phyloP scores from a whole-genome alignment of 176 grass and related monocot genomes.

The Bromus sterilis region DNA sequence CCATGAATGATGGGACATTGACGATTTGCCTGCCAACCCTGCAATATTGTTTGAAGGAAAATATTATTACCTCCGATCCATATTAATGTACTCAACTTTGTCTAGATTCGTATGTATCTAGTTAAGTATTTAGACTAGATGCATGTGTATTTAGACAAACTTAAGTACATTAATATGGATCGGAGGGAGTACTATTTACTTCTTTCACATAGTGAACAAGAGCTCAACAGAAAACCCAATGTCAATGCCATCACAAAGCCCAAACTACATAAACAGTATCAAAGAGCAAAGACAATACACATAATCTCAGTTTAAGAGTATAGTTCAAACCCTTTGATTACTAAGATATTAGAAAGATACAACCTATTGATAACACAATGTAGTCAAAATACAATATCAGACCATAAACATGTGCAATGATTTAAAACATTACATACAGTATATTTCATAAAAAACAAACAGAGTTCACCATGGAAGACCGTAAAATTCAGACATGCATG shows the following conservation, averaged over 20 bases:
- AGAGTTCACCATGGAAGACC: neutral
- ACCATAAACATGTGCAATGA: neutral
- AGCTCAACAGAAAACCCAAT: neutral
- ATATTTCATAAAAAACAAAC: neutral
- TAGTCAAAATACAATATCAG: neutral
- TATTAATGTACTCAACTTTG: too few species aligned
- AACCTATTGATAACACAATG: neutral
- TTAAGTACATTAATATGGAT: too few species aligned
- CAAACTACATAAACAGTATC: neutral
- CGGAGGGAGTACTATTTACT: too few species aligned
- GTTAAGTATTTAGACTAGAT: too few species aligned
- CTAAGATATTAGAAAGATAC: neutral
- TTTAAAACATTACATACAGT: neutral
- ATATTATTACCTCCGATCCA: too few species aligned
- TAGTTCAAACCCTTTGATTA: neutral
- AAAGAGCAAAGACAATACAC: neutral
- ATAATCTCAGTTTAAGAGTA: neutral
- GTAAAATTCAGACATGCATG: neutral
- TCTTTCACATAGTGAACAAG: neutral
- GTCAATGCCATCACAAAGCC: neutral
- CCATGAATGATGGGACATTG: slow-evolving; percentile 67
- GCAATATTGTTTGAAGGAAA: neutral
- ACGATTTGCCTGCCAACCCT: slow-evolving; percentile 77
- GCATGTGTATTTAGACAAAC: too few species aligned
- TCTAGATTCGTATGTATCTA: too few species aligned